phyloP scores from a whole-genome alignment of 2,329 filamentous ascomycete species.

The Neocucurbitaria cava region DNA sequence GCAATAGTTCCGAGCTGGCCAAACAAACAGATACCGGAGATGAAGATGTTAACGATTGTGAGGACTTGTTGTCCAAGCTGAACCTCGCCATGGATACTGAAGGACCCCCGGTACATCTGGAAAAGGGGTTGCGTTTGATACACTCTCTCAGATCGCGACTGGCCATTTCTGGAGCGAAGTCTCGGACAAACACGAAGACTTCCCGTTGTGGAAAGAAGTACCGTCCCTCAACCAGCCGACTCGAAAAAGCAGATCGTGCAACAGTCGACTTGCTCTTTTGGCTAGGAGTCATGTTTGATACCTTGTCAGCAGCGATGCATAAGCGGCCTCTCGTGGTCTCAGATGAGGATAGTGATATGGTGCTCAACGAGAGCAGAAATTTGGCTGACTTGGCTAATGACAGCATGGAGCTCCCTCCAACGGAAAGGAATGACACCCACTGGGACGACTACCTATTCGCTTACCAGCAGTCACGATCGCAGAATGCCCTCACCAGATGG shows the following conservation, averaged over 20 bases:
- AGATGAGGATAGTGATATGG: constrained; percentile 55
- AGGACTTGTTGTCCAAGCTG: constrained; percentile 40
- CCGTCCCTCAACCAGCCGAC: constrained; percentile 12
- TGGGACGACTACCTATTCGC: constrained; percentile 50
- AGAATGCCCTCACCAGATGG: constrained; percentile 49
- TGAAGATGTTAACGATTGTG: constrained; percentile 31
- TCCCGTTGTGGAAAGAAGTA: constrained; percentile 16
- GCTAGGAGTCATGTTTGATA: constrained; percentile 67
- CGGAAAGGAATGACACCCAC: constrained; percentile 13
- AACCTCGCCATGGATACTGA: constrained; percentile 44
- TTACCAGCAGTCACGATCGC: constrained; percentile 27
- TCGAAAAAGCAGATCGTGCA: constrained; percentile 46
- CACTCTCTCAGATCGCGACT: constrained; percentile 45
- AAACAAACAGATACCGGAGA: constrained; percentile 8
- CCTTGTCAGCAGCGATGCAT: constrained; percentile 62
- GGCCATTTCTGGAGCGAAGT: constrained; percentile 25
- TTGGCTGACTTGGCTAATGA: background rate
- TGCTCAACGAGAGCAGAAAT: constrained; percentile 9
- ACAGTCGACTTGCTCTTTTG: constrained; percentile 64
- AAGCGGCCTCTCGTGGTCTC: constrained; percentile 54
- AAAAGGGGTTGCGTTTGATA: constrained; percentile 50
- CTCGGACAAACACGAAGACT: constrained; percentile 8
- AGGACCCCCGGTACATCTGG: constrained; percentile 49
- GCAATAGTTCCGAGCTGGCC: background rate
- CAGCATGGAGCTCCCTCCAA: background rate